phyloP scores from a whole-genome alignment of 2,329 filamentous ascomycete genomes.

The Sporothrix pallida region DNA sequence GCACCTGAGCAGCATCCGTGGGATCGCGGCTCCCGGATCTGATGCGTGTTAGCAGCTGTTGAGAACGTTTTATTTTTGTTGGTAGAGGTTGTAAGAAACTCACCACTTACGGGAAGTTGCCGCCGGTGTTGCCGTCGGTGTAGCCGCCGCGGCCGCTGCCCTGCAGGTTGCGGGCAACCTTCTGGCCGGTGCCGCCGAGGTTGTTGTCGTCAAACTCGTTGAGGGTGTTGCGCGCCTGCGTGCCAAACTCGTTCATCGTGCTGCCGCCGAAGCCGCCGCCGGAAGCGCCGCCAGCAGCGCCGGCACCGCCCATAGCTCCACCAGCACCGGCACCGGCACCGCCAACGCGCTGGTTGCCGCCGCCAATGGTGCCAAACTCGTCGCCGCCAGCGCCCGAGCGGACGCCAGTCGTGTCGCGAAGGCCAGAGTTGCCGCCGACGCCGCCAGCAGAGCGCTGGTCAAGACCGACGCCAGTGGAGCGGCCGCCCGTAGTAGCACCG shows the following conservation, averaged over 20 bases:
- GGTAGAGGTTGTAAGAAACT: constrained; percentile 5
- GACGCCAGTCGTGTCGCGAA: constrained; percentile 9
- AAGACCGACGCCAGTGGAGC: not conserved
- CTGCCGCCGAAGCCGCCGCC: no score
- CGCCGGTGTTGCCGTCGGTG: constrained; percentile 43
- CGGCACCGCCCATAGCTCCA: no score
- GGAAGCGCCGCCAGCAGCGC: no score
- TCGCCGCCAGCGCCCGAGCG: constrained; percentile 1
- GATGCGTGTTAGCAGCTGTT: not conserved
- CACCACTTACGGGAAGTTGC: constrained; percentile 57
- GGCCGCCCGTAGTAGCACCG: not conserved
- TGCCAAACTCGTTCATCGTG: not conserved
- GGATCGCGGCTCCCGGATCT: constrained; percentile 50
- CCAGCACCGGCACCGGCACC: not conserved
- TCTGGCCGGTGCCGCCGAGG: not conserved
- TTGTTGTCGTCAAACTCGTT: constrained; percentile 37
- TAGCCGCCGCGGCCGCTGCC: constrained; percentile 40
- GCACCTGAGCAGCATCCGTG: constrained; percentile 62
- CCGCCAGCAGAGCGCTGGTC: not conserved
- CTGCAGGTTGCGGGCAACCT: constrained; percentile 33
- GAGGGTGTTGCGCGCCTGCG: constrained; percentile 2
- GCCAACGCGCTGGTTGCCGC: not conserved
- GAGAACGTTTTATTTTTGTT: no score
- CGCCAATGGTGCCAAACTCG: constrained; percentile 22
- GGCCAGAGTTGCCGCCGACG: constrained; percentile 2